Conservation (phyloP, 2,329 filamentous ascomycete species). For the Chalaropsis thielavioides region DNA sequence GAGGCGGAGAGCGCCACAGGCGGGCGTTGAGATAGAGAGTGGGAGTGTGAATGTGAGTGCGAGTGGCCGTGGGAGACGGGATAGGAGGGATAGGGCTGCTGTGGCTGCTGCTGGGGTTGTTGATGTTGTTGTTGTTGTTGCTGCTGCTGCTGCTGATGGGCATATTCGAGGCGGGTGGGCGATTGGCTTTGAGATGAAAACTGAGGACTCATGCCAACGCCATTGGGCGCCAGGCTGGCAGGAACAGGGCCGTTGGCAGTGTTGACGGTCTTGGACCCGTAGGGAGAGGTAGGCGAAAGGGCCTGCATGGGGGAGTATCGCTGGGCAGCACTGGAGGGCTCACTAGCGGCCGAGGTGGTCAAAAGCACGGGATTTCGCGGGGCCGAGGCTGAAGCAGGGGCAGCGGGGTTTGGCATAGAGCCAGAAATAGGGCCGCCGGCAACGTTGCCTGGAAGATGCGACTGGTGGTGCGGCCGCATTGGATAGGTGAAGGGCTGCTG, state of each 20-base stretch:
- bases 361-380: conserved; percentile 28
- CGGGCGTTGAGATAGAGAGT: conserved; percentile 41
- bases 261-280: conserved; percentile 48
- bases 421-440: conserved; percentile 26
- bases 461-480: conserved; percentile 62
- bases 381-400: conserved; percentile 52
- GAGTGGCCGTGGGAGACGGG: conserved; percentile 2
- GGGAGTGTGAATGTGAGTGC: conserved; percentile 27
- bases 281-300: conserved; percentile 66
- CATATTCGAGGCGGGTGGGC: conserved; percentile 55
- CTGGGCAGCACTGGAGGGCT: conserved; percentile 71
- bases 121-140: conserved; percentile 16
- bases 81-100: conserved; percentile 3
- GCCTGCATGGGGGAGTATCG: conserved; percentile 94
- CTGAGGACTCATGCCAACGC: conserved; percentile 57
- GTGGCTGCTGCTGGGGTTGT: conserved; percentile 12
- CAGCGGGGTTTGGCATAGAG: conserved; percentile 19
- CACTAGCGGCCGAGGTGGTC: conserved; percentile 29
- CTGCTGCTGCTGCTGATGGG: conserved; percentile 24
- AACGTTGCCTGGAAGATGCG: conserved; percentile 43
- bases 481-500: conserved; percentile 74
- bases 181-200: conserved; percentile 53
- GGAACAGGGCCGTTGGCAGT: conserved; percentile 60
- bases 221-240: conserved; percentile 80
- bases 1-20: conserved; percentile 56